Base-by-base conservation (phyloP, 2,329 filamentous ascomycete species). In the Ascosphaera apis region DNA sequence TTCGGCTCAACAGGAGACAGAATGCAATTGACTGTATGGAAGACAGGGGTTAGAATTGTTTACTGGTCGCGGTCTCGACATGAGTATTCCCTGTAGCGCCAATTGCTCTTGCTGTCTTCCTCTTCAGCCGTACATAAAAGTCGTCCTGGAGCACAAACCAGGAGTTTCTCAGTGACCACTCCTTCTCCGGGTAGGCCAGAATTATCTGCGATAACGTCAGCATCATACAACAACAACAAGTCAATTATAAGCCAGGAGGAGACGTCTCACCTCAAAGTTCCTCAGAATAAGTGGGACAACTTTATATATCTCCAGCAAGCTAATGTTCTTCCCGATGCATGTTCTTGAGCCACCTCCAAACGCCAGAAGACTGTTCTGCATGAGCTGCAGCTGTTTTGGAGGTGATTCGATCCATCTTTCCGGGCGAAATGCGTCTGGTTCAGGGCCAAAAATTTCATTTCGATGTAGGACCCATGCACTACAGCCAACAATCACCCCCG, bases 381-480 rank as follows among this genome's bases (percentile, higher is more conserved):
- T 67, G 40, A 61, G 59, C 42, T 54, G 56, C 15, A 64, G 46
- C 42, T 61, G 55, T 5, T 54, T 53, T 0, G 9, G 4, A 11
- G 17, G 37, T 11, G 31, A 25, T 31, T 66, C 59, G 3, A 66
- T 47, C 65, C 63, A 67, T n/a, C 63, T 46, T 44, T 66, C 62
- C 0, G 63, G 63, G 2, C 39, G 17, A 25, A 31, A 86, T 0
- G 49, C 53, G 32, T 81, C 70, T 0, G 69, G 68, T 41, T 83
- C 72, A 0, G 60, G 50, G 2, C 77, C 77, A 45, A 79, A 86
- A 19, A 83, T 60, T 37, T 73, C 69, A 3, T 63, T 60, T 2
- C 71, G 65, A 46, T 84, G 77, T 23, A 84, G 60, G 12, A 82
- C 69, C 76, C 76, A 83, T 0, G 77, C 69, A 36, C 70, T 80